phyloP scores from a whole-genome alignment of 1,139 yeast species.

The Magnusiomyces ingens region DNA sequence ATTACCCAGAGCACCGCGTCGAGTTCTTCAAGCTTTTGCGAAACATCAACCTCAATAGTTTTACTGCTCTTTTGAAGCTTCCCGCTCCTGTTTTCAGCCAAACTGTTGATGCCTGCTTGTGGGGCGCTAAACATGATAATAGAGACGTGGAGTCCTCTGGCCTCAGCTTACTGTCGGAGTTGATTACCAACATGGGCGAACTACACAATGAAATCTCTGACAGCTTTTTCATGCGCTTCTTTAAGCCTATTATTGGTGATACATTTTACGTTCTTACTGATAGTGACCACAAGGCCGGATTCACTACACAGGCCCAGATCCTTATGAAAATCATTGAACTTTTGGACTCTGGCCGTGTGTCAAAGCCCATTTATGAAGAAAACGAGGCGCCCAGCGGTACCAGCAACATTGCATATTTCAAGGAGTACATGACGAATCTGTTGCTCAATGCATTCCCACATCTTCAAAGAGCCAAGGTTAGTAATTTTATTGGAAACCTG shows the following conservation, averaged over 20 bases:
- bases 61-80: constrained; percentile 76
- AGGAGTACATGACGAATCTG: constrained; percentile 76
- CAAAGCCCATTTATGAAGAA: constrained; percentile 66
- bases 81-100: constrained; percentile 91
- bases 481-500: constrained; percentile 72
- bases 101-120: constrained; percentile 85
- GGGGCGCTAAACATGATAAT: constrained; percentile 97
- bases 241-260: constrained; percentile 84
- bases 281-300: constrained; percentile 96
- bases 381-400: constrained; percentile 74
- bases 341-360: constrained; percentile 69
- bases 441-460: constrained; percentile 86
- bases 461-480: constrained; percentile 73
- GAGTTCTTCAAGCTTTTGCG: constrained; percentile 87
- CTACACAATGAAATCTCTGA: constrained; percentile 72
- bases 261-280: constrained; percentile 91
- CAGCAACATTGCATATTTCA: constrained; percentile 68
- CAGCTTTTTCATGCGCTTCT: constrained; percentile 82
- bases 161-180: constrained; percentile 69
- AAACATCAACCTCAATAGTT: constrained; percentile 78
- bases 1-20: constrained; percentile 95
- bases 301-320: constrained; percentile 78
- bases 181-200: constrained; percentile 75
- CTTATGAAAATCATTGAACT: constrained; percentile 78
- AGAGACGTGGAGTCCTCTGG: constrained; percentile 94